phyloP scores from a whole-genome alignment of 2,329 filamentous ascomycete genomes.

The Ilyonectria mors-panacis region DNA sequence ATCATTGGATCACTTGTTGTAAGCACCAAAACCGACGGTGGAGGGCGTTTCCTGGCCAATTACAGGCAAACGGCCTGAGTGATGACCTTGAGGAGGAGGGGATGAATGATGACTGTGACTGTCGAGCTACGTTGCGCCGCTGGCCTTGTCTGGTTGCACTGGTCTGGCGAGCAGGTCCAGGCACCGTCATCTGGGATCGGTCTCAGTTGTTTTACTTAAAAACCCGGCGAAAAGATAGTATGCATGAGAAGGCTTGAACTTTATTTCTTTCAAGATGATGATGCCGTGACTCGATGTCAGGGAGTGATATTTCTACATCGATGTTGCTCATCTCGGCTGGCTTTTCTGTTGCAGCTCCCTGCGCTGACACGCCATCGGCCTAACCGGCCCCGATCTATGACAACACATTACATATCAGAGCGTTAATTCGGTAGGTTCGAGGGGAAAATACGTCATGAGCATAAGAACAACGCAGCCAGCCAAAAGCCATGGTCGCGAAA shows the following conservation, averaged over 20 bases:
- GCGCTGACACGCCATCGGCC: neutral
- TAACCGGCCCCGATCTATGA: neutral
- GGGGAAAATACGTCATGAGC: neutral
- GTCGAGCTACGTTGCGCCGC: neutral
- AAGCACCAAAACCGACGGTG: neutral
- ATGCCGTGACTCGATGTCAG: neutral
- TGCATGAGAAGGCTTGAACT: neutral
- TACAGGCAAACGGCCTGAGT: neutral
- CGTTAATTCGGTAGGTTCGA: neutral
- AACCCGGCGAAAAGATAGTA: neutral
- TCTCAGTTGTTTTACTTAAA: neutral
- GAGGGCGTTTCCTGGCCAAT: neutral
- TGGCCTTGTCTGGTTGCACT: neutral
- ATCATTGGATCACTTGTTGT: neutral
- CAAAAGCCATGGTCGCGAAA: neutral
- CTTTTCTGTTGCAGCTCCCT: slow-evolving; percentile 1
- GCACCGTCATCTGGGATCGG: neutral
- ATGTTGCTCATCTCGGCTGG: neutral
- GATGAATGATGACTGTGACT: neutral
- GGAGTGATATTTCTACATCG: neutral
- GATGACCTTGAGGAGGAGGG: neutral
- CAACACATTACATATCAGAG: neutral
- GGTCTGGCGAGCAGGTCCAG: neutral
- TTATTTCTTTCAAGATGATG: neutral
- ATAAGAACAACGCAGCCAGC: neutral